Percentiles rank a stretch among this genome's conserved stretches.
Evolutionary conservation across 2,329 filamentous ascomycete species (phyloP).

Genomic region (Ophiostoma sp.): DNA sequence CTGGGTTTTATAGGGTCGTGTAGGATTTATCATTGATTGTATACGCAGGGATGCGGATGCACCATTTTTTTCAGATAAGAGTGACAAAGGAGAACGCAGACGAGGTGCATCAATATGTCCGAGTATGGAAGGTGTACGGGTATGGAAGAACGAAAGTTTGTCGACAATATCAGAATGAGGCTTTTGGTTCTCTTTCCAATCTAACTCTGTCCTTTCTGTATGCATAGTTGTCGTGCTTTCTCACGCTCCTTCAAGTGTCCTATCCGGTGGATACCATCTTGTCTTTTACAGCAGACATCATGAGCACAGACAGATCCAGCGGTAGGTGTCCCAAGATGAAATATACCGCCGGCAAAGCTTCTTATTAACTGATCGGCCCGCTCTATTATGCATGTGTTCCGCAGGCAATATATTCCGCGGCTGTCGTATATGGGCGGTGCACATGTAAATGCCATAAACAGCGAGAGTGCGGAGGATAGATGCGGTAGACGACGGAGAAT

Average conservation of each 20-base stretch:
- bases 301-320: not conserved
- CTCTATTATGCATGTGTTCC: constrained; percentile 10
- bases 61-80: not conserved
- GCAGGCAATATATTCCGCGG: not conserved
- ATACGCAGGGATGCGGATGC: not conserved
- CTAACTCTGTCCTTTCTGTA: too few species aligned
- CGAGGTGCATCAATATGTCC: not conserved
- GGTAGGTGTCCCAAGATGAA: not conserved
- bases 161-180: not conserved
- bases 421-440: not conserved
- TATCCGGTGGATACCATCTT: not conserved
- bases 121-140: not conserved
- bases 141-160: too few species aligned
- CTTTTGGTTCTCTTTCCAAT: not conserved
- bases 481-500: not conserved
- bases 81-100: not conserved
- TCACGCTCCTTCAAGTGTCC: not conserved
- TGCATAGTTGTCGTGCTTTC: too few species aligned
- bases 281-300: not conserved
- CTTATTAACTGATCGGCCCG: not conserved
- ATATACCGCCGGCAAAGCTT: not conserved
- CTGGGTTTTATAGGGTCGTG: not conserved
- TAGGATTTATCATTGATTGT: constrained; percentile 7
- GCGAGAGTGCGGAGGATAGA: not conserved
- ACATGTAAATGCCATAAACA: not conserved